Conservation (phyloP, 2,329 filamentous ascomycete genomes). For the Diaporthe capsici region DNA sequence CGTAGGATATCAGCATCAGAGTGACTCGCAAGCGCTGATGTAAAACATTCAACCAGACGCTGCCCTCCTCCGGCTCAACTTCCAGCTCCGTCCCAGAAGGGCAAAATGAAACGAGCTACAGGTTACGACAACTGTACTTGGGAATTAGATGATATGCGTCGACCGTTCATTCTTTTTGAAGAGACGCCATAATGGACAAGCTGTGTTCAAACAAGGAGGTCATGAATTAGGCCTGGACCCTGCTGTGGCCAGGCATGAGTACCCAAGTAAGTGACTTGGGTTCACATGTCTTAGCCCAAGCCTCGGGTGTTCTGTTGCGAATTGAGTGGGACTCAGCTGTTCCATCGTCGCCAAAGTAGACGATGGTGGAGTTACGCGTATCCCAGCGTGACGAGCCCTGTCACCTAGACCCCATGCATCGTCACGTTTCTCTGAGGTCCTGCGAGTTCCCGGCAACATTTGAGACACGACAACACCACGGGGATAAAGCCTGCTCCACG, state of each 20-base stretch:
- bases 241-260: not conserved
- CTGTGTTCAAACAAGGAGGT: not conserved
- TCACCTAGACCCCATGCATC: not conserved
- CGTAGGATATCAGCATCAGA: not conserved
- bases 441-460: constrained; percentile 36
- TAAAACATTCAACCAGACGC: not conserved
- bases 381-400: constrained; percentile 21
- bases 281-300: constrained; percentile 4
- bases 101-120: constrained; percentile 37
- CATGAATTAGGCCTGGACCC: not conserved
- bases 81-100: constrained; percentile 31
- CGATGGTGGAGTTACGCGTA: not conserved
- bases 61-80: not conserved
- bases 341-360: not conserved
- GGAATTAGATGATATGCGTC: constrained; percentile 25
- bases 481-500: constrained; percentile 37
- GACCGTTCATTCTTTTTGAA: constrained; percentile 19
- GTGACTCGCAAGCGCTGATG: not conserved
- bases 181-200: constrained; percentile 2
- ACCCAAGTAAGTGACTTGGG: not conserved
- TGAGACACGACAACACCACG: constrained; percentile 32
- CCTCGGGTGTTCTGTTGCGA: constrained; percentile 13
- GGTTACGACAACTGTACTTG: constrained; percentile 13
- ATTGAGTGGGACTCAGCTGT: not conserved
- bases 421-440: constrained; percentile 38